These are phyloP conservation scores for Apiospora pterosperma DNA, from an alignment of 2,329 filamentous ascomycete species.

Conservation along the genomic window DNA sequence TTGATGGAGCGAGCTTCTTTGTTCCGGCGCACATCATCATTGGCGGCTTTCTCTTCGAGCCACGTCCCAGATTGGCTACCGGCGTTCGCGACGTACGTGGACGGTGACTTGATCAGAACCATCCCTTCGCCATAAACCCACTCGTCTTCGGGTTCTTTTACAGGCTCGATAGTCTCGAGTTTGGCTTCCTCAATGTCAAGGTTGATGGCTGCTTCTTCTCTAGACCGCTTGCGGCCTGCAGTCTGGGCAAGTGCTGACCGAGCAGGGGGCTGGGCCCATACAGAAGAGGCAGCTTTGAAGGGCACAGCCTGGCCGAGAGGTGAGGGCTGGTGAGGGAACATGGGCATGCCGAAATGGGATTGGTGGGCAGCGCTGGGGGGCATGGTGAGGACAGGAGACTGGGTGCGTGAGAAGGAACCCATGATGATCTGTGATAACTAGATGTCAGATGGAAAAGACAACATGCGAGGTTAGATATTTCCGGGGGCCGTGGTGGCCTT, in stretches of 20 bases:
- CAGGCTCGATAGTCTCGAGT: slow-evolving; percentile 31
- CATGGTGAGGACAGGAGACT: slow-evolving; percentile 37
- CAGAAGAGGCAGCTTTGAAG: slow-evolving; percentile 28
- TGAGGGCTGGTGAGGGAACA: slow-evolving; percentile 35
- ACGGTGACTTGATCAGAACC: slow-evolving; percentile 65
- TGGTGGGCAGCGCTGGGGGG: slow-evolving; percentile 40
- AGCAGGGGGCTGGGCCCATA: slow-evolving; percentile 27
- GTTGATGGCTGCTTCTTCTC: slow-evolving; percentile 68
- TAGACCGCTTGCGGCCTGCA: slow-evolving; percentile 73
- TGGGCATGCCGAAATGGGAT: slow-evolving; percentile 35
- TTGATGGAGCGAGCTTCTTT: slow-evolving; percentile 38
- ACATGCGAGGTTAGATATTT: slow-evolving; percentile 10
- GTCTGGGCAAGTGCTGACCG: slow-evolving; percentile 24
- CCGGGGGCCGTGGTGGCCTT: neutral
- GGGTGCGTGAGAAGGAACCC: slow-evolving; percentile 34
- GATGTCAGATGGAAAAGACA: slow-evolving; percentile 13
- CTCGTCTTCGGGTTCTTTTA: slow-evolving; percentile 58
- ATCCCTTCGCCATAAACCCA: slow-evolving; percentile 71
- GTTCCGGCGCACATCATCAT: slow-evolving; percentile 41
- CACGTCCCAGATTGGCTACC: slow-evolving; percentile 69
- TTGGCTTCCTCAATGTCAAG: slow-evolving; percentile 50
- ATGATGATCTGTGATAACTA: slow-evolving; percentile 23
- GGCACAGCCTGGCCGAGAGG: slow-evolving; percentile 27
- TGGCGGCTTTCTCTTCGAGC: slow-evolving; percentile 63
- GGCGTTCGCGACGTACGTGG: slow-evolving; percentile 56